Evolutionary conservation across 306 rosid species (phyloP), one percentile per base, ranked within the genome.

Genomic region (Vigna angularis): DNA sequence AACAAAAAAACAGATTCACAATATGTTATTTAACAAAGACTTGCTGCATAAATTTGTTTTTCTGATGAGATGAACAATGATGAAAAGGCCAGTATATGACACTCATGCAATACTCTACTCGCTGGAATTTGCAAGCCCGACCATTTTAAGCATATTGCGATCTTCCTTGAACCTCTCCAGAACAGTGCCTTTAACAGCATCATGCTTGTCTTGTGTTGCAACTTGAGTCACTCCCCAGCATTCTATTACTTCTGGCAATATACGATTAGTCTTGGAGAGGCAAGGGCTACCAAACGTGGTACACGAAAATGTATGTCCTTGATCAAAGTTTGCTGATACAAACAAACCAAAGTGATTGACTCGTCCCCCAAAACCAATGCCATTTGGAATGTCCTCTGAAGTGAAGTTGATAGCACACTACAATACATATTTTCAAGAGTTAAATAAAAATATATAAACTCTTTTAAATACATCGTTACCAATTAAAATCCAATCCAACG

Each of bases 141-240:
- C 95, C 98, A 95, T 80, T 67, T 91, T 92, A 66, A 83, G 83
- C 86, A 83, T 83, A 18, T 72, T 78, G 26, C 93, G 87, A 65
- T 92, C 98, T 72, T 95, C 98, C 90, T 95, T 92, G 69, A 86
- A 91, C 80, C 98, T 88, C 45, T 92, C 98, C 11, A 95, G 84
- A 50, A 95, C 50, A 38, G 66, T 83, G 8, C 89, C 87, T 78
- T 87, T 92, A 1, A 50, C 66, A 0, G 78, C 79, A 24, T 64
- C 88, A 17, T 83, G 79, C 79, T 75, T 86, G 76, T 67, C 87
- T 67, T 89, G 89, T 51, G 59, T 85, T 24, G 66, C 63, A 74
- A 76, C 88, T 48, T 72, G 74, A 14, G 83, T 85, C 47, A 92
- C 92, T 78, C 98, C 92, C 97, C 98, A 94, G 86, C 98, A 91